These are phyloP conservation scores for Mycena amicta DNA, from an alignment of 768 basidiomycete genomes.

Conservation along the genomic window DNA sequence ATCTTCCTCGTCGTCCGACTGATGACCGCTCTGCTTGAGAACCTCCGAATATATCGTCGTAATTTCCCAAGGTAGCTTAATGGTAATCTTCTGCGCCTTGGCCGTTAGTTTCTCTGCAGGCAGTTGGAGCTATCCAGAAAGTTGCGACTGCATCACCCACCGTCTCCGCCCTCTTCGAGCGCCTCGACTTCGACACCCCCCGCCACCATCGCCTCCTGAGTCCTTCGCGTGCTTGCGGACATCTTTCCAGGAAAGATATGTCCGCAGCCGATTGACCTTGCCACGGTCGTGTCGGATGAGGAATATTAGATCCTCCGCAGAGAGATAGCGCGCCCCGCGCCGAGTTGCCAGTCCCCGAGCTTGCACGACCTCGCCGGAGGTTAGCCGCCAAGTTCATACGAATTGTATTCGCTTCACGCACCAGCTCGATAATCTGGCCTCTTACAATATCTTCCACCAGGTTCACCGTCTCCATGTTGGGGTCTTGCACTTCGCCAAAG, in stretches of 20 bases:
- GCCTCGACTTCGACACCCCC: constrained; percentile 81
- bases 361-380: constrained; percentile 92
- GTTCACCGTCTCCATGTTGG: constrained; percentile 83
- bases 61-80: constrained; percentile 96
- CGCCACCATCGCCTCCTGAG: constrained; percentile 79
- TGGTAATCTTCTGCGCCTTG: constrained; percentile 90
- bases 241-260: constrained; percentile 96
- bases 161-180: constrained; percentile 82
- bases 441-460: constrained; percentile 95
- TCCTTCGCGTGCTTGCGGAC: constrained; percentile 95
- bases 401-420: no score
- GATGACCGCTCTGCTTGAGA: constrained; percentile 70
- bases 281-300: constrained; percentile 92
- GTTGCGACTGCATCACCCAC: constrained; percentile 39
- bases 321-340: constrained; percentile 82
- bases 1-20: constrained; percentile 93
- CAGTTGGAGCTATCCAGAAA: not conserved
- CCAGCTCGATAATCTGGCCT: constrained; percentile 88
- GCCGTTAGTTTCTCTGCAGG: constrained; percentile 70
- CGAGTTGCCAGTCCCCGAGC: constrained; percentile 82
- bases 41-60: constrained; percentile 90
- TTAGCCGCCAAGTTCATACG: no score
- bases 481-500: constrained; percentile 93
- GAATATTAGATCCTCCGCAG: constrained; percentile 95
- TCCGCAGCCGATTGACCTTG: constrained; percentile 90